Base-by-base conservation (phyloP, 2,329 filamentous ascomycete genomes). In the Aspergillus japonicus region DNA sequence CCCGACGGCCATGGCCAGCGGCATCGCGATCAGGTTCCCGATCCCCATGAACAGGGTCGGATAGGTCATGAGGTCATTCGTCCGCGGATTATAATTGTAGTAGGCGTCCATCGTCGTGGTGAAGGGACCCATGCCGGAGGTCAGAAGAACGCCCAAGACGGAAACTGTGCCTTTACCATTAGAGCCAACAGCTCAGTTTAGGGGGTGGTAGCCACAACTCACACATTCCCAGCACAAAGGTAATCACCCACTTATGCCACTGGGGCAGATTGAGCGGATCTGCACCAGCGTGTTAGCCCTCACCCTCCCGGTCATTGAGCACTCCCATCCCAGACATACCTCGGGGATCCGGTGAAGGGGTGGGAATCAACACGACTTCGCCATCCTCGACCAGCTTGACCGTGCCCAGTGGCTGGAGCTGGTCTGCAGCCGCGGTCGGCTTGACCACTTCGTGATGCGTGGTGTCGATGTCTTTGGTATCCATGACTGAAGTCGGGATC, bases 61-160 rank as follows among this genome's bases (percentile, higher is more conserved):
- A 14, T 62, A 62, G n/a, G 59, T 62, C 24, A 62, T 44, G 19
- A 62, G 59, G 26, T 62, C 59, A 12, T 56, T 58, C n/a, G 56
- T 47, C 0, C 42, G 56, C 2, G n/a, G 31, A 19, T 59, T 49
- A 14, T 62, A n/a, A 2, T 57, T 53, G 6, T 57, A 57, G 29
- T 62, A 62, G 48, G 54, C 42, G 12, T 24, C 19, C 44, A 59
- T 54, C 11, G 56, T 47, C 8, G 58, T 50, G 11, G 52, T 52
- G 49, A 62, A 62, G 19, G 59, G 53, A 1, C 59, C 59, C 59
- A 62, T 62, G 12, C 59, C 59, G 0, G 59, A 62, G 49, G 52
- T 54, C 52, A 54, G 14, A 6, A 54, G n/a, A 2, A 54, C 52
- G 2, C 52, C 52, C 1, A 54, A 12, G 4, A 54, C 39, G 11